Conservation (phyloP, 768 basidiomycete genomes). For the Boletus insuetus region DNA sequence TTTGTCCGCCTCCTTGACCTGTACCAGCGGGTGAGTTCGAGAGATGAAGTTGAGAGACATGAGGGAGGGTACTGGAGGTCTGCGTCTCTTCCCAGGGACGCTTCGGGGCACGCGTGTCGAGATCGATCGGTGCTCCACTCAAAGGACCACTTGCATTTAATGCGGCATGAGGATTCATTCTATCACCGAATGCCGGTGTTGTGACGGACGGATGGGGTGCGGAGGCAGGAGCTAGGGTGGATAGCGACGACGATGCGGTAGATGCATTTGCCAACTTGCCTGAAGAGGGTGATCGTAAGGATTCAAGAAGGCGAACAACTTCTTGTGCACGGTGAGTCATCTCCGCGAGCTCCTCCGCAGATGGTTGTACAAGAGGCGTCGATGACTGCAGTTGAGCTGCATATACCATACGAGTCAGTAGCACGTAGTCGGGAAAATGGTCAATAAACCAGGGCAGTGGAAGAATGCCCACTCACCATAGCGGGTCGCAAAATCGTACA, state of each 20-base stretch:
- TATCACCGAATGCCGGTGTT: constrained; percentile 22
- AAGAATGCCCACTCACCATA: constrained; percentile 47
- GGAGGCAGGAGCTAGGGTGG: constrained; percentile 7
- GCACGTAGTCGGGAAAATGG: neutral
- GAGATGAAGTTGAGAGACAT: constrained; percentile 27
- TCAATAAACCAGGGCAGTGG: neutral
- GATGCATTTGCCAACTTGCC: constrained; percentile 20
- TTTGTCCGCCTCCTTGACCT: constrained; percentile 19
- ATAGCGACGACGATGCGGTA: constrained; percentile 7
- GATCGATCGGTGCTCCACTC: constrained; percentile 22
- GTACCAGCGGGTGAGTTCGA: constrained; percentile 11
- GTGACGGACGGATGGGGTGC: constrained; percentile 17
- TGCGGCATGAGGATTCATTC: constrained; percentile 31
- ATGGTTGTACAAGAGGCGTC: constrained; percentile 50
- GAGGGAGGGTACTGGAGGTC: constrained; percentile 12
- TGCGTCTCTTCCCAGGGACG: constrained; percentile 72
- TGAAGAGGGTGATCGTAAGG: constrained; percentile 22
- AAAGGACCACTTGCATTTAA: constrained; percentile 20
- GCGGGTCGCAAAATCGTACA: constrained; percentile 64
- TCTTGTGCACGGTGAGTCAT: constrained; percentile 66
- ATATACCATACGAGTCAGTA: constrained; percentile 2
- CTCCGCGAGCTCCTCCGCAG: constrained; percentile 55
- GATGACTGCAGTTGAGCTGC: constrained; percentile 40
- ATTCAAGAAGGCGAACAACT: constrained; percentile 67
- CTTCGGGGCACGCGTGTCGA: constrained; percentile 57